Evolutionary conservation across 192 early-diverging fungal genomes (phyloP), one percentile per base, ranked within the genome.

Genomic region (Endogone sp.): DNA sequence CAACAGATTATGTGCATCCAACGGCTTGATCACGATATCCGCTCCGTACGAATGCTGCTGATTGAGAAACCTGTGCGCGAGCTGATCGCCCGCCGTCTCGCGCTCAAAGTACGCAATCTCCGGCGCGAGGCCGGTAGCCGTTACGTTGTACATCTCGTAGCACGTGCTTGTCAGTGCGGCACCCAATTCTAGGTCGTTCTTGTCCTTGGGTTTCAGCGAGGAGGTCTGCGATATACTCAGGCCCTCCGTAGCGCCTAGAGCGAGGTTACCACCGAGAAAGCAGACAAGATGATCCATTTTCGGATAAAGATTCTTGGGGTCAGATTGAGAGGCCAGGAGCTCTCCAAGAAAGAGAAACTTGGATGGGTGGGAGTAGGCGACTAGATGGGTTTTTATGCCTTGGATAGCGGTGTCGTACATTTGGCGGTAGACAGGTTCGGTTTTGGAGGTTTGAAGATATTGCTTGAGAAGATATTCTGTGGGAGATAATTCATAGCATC

Each of bases 201-300:
- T 79, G 27, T 86, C 70, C 29, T 74, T 72, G 11, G 81, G 76
- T 22, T 81, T 62, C 32, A 88, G 76, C 2, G 79, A 63, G 2
- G 82, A 69, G 4, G 65, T 64, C 25, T 79, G 66, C 4, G 71
- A 57, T 2, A 90, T 61, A 26, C 75, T 30, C 37, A 59, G 73
- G 23, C 91, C 91, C 29, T 82, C 74, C 10, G 92, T 91, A 1
- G 88, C 92, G 13, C 88, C 86, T 11, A 96, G 77, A 0, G 94
- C 93, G 67, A 97, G 77, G 4, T 89, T 89, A 0, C 93, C 94
- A 11, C 92, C 92, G 22, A 94, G 81, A 78, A 96, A 98, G 78
- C 96, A 97, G 2, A 95, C 93, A 21, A 98, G 80, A 68, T 98
- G 96, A 76, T 97, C 93, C 94, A 97, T 95, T 71, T 92, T 94